Evolutionary conservation across 345 rosid genomes (phyloP).

Genomic region (Triadica sebifera): DNA sequence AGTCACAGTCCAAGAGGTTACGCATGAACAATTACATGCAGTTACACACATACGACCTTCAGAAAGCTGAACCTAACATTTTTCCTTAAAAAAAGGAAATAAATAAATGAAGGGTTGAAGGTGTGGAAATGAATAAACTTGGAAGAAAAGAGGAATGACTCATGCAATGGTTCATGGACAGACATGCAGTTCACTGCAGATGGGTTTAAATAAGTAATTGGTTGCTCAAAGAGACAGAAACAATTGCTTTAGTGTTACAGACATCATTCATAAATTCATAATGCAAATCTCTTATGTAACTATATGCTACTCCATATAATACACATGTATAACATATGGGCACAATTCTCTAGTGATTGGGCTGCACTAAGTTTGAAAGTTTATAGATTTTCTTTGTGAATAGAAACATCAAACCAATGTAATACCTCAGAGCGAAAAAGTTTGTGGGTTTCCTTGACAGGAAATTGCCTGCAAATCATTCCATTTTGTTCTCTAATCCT

Average conservation of each 20-base stretch:
- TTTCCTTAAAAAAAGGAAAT: neutral
- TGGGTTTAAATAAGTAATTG: neutral
- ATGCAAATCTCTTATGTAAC: neutral
- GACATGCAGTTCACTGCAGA: neutral
- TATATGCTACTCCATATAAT: no score
- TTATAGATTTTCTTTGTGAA: neutral
- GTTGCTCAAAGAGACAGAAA: neutral
- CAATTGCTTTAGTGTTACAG: neutral
- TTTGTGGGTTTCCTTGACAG: constrained; percentile 78
- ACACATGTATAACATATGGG: neutral
- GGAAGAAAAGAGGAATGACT: neutral
- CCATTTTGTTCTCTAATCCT: constrained; percentile 65
- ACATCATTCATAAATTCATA: neutral
- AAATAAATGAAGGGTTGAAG: neutral
- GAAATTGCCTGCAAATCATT: constrained; percentile 78
- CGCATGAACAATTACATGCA: neutral
- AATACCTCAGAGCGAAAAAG: constrained; percentile 83
- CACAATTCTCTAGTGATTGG: neutral
- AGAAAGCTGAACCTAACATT: constrained; percentile 12
- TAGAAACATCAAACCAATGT: neutral
- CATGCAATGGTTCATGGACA: neutral
- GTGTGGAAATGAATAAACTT: neutral
- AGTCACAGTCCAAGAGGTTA: neutral
- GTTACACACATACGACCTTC: neutral
- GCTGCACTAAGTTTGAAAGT: no score